Base-by-base conservation (phyloP, 176 grass and related monocot genomes). In the Musa troglodytarum region DNA sequence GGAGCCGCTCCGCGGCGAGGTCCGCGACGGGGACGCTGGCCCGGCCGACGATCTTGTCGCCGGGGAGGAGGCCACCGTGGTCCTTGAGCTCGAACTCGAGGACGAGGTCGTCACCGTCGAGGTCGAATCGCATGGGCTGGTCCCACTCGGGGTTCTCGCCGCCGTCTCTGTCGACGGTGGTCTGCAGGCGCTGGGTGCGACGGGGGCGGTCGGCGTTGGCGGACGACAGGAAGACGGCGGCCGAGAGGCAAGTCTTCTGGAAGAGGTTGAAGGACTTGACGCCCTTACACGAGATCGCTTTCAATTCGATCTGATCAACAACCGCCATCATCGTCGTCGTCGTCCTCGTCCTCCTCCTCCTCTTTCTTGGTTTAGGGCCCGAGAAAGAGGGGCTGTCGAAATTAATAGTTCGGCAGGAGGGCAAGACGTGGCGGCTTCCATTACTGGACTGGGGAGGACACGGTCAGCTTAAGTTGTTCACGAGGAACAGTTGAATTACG, bases 111-210 rank as follows among this genome's bases (percentile, higher is more conserved):
- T 2, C 12, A 3, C 59, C 29, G 53, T 75, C 50, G 53, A 83
- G 43, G 84, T 77, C 80, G 65, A 93, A 79, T 0, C 84, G 80
- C 50, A 93, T 78, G 10, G 85, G 90, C 22, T 79, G 79, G 58
- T 89, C 86, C 90, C 90, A 89, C 79, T 89, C 87, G 43, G 90
- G 85, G 77, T 83, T 87, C 43, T 52, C 62, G 25, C 80, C 87
- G 74, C 82, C 77, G 51, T 72, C 10, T 2, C 75, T 65, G 85
- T 89, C 82, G 2, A 73, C 69, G 75, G 74, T 29, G 59, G 90
- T 93, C 78, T 89, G 89, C 54, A 84, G 82, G 68, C 84, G 84
- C 72, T 52, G 89, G 1, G 23, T 68, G 8, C 80, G 89, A 9
- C 72, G 83, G 24, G 19, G 58, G 50, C 22, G 34, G 22, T 26